Conservation (phyloP, 129 eudicot genomes). For the Lactuca sativa region DNA sequence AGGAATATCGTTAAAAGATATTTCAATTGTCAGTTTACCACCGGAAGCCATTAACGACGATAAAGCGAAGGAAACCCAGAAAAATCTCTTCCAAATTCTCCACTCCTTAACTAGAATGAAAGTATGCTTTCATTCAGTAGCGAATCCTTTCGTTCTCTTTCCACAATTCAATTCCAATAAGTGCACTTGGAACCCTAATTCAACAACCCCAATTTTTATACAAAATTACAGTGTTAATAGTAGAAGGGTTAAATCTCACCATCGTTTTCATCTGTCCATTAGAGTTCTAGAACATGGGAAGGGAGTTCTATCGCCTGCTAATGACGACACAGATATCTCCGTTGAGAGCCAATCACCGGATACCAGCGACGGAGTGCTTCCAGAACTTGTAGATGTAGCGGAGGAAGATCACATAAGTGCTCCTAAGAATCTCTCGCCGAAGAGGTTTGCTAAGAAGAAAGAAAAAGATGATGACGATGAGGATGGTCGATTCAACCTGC, state of each 20-base stretch:
- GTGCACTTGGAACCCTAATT: slow-evolving; percentile 7
- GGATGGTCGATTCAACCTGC: slow-evolving; percentile 56
- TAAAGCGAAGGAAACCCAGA: slow-evolving; percentile 15
- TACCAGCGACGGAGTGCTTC: slow-evolving; percentile 14
- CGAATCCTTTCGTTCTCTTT: slow-evolving; percentile 33
- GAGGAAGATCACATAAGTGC: slow-evolving; percentile 22
- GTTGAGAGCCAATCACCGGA: slow-evolving; percentile 18
- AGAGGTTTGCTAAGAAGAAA: slow-evolving; percentile 31
- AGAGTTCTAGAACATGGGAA: slow-evolving; percentile 46
- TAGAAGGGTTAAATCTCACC: not conserved
- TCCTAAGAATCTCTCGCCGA: slow-evolving; percentile 26
- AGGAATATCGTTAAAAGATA: slow-evolving; percentile 18
- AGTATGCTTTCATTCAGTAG: slow-evolving; percentile 45
- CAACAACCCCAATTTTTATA: not conserved
- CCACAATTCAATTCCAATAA: slow-evolving; percentile 23
- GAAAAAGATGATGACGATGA: slow-evolving; percentile 26
- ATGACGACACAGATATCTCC: slow-evolving; percentile 40
- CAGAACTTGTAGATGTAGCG: slow-evolving; percentile 1
- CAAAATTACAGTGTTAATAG: not conserved
- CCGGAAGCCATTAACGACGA: slow-evolving; percentile 32
- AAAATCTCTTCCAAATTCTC: slow-evolving; percentile 19
- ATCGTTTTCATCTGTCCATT: slow-evolving; percentile 21
- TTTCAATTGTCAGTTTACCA: slow-evolving; percentile 17
- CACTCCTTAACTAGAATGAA: slow-evolving; percentile 36
- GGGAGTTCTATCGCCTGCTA: slow-evolving; percentile 51